Conservation (phyloP, 1,284 basidiomycete species). For the Cutaneotrichosporon sp. region DNA sequence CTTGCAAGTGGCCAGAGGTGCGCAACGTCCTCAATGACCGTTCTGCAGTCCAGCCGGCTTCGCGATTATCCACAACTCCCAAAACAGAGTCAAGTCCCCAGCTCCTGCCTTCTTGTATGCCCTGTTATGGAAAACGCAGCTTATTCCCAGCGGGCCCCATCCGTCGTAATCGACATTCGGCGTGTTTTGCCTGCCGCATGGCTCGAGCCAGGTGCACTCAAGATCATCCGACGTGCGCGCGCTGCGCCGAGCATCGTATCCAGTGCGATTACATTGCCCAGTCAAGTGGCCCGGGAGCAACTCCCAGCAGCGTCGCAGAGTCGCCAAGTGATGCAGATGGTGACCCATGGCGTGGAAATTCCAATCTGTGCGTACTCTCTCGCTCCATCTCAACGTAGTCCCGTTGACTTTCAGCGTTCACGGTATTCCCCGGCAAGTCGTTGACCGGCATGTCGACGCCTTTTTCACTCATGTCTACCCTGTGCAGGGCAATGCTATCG, state of each 20-base stretch:
- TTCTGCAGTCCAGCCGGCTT: background rate
- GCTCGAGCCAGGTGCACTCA: constrained; percentile 13
- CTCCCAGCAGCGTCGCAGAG: constrained; percentile 13
- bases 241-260: constrained; percentile 11
- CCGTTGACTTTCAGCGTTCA: constrained; percentile 7
- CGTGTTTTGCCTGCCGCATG: constrained; percentile 8
- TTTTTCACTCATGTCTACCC: constrained; percentile 22
- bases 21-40: constrained; percentile 18
- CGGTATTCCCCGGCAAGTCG: constrained; percentile 10
- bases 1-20: constrained; percentile 21
- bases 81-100: constrained; percentile 1
- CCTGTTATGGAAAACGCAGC: background rate
- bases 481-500: constrained; percentile 19
- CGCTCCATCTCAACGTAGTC: background rate
- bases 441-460: constrained; percentile 22
- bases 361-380: background rate
- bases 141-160: constrained; percentile 13
- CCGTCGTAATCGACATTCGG: constrained; percentile 8
- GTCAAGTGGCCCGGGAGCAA: background rate
- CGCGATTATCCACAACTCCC: background rate
- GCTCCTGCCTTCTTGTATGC: constrained; percentile 5
- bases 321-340: constrained; percentile 9
- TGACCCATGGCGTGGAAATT: background rate
- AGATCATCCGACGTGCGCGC: constrained; percentile 12
- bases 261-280: constrained; percentile 10